Evolutionary conservation across 208 protist genomes (phyloP).

Genomic region (Leishmania braziliensis): DNA sequence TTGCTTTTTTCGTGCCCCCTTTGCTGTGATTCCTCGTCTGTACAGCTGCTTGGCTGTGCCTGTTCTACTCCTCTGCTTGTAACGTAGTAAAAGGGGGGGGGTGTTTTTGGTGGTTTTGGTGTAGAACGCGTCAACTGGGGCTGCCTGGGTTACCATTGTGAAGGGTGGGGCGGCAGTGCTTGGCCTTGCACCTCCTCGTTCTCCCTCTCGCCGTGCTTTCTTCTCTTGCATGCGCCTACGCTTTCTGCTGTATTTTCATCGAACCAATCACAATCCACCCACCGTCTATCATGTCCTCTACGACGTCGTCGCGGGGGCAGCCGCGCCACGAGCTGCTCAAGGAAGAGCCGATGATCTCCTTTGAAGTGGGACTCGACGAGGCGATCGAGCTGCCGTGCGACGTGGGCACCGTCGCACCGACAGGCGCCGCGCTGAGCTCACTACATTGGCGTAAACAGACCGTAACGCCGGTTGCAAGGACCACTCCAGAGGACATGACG

Average conservation of each 20-base stretch:
- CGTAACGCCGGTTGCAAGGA: background rate
- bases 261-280: background rate
- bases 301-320: background rate
- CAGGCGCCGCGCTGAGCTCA: background rate
- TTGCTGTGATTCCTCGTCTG: no score
- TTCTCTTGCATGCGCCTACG: background rate
- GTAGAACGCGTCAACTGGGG: no score
- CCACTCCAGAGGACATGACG: background rate
- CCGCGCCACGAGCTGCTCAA: background rate
- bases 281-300: background rate
- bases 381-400: conserved; percentile 7
- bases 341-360: conserved; percentile 20
- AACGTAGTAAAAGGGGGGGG: no score
- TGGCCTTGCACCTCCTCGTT: no score
- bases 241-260: background rate
- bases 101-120: no score
- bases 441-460: background rate
- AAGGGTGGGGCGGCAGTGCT: background rate
- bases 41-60: no score
- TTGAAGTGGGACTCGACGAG: conserved; percentile 19
- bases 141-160: background rate
- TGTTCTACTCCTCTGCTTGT: no score
- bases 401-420: background rate
- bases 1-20: no score
- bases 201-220: background rate